phyloP scores from a whole-genome alignment of 257 asterid genomes.

The Avicennia marina region DNA sequence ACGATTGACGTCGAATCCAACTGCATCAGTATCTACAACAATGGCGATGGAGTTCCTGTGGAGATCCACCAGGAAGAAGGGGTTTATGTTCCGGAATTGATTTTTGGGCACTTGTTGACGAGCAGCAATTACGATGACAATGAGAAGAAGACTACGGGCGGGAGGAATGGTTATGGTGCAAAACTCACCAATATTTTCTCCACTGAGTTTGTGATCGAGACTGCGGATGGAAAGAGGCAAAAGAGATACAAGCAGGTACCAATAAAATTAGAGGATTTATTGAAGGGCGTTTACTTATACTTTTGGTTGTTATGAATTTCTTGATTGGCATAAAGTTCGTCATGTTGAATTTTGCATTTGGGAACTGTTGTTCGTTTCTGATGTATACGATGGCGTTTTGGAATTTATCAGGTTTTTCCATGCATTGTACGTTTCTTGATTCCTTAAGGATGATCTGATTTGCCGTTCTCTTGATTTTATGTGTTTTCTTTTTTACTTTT shows the following conservation, averaged over 20 bases:
- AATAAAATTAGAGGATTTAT: not conserved
- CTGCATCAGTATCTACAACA: slow-evolving; percentile 66
- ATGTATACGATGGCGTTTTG: no score
- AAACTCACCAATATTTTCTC: slow-evolving; percentile 92
- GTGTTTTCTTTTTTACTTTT: no score
- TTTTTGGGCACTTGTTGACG: slow-evolving; percentile 93
- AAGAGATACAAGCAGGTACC: slow-evolving; percentile 89
- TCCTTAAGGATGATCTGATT: no score
- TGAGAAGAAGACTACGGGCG: slow-evolving; percentile 93
- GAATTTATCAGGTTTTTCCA: no score
- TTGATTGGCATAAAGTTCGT: not conserved
- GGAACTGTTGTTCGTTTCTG: no score
- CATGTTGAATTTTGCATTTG: no score
- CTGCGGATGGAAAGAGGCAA: slow-evolving; percentile 85
- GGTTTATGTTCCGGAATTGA: slow-evolving; percentile 94
- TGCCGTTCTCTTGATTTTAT: no score
- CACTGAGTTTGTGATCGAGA: slow-evolving; percentile 80
- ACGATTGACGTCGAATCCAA: slow-evolving; percentile 64
- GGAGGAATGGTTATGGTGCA: slow-evolving; percentile 96
- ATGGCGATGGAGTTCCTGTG: slow-evolving; percentile 95
- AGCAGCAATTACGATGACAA: slow-evolving; percentile 92
- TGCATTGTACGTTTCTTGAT: no score
- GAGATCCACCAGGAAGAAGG: slow-evolving; percentile 97
- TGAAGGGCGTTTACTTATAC: not conserved
- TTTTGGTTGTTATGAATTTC: not conserved